Percentiles rank a stretch among this genome's conserved stretches.
phyloP scores from a whole-genome alignment of 2,329 filamentous ascomycete genomes.

The Lasiodiplodia sp. region DNA sequence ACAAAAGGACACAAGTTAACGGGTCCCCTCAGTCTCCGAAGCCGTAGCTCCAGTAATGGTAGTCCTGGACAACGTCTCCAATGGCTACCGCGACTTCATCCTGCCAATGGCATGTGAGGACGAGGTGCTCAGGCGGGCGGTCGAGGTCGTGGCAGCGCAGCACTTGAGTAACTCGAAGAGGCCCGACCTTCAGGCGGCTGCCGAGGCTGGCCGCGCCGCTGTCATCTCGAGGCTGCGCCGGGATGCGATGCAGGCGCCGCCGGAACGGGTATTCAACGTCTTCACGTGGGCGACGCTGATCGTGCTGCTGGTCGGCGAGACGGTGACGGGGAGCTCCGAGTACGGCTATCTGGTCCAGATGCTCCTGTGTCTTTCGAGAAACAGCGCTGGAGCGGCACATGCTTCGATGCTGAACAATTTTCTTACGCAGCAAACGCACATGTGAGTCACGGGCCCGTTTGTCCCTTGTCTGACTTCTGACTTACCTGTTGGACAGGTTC shows the following conservation, averaged over 20 bases:
- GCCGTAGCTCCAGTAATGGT: slow-evolving; percentile 52
- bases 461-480: not conserved
- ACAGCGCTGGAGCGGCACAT: not conserved
- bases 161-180: slow-evolving; percentile 44
- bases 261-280: slow-evolving; percentile 44
- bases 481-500: slow-evolving; percentile 30
- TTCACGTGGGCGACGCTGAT: slow-evolving; percentile 50
- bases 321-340: slow-evolving; percentile 51
- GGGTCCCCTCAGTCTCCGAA: slow-evolving; percentile 41
- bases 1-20: slow-evolving; percentile 14
- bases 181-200: slow-evolving; percentile 42
- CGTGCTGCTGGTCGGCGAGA: slow-evolving; percentile 51
- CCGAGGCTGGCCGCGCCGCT: slow-evolving; percentile 46
- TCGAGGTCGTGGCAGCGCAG: slow-evolving; percentile 51
- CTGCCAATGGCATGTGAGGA: slow-evolving; percentile 51
- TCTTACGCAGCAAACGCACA: slow-evolving; percentile 30
- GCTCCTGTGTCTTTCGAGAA: slow-evolving; percentile 41
- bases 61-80: slow-evolving; percentile 45
- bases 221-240: slow-evolving; percentile 47
- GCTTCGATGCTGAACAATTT: slow-evolving; percentile 12
- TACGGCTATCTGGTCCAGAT: slow-evolving; percentile 49
- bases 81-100: slow-evolving; percentile 51
- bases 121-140: slow-evolving; percentile 45
- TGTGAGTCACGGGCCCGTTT: not conserved
- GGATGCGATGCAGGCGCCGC: slow-evolving; percentile 41